Percentiles rank a stretch among this genome's conserved stretches.
Conservation (phyloP, 2,329 filamentous ascomycete genomes). For the Fusarium nematophilum region DNA sequence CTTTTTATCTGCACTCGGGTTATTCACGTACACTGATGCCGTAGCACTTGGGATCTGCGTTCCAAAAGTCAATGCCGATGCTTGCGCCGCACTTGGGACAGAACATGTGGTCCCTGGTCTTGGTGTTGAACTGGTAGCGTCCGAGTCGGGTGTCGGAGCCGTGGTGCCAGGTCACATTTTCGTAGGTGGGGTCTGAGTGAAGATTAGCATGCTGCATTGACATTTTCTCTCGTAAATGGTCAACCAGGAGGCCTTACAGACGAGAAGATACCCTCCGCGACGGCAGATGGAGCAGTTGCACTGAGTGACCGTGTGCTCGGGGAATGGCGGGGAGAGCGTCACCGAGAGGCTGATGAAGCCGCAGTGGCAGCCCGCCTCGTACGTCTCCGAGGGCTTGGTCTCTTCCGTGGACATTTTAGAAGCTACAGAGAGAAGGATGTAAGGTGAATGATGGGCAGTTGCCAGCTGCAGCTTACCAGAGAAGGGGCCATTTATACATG, state of each 20-base stretch:
- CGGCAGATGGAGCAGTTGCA: constrained; percentile 67
- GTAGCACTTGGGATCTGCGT: constrained; percentile 46
- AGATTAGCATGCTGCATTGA: too few species aligned
- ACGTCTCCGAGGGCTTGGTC: constrained; percentile 50
- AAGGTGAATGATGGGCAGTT: background rate
- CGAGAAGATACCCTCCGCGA: constrained; percentile 62
- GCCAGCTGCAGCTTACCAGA: background rate
- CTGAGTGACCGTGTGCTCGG: constrained; percentile 56
- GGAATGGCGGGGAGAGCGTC: constrained; percentile 60
- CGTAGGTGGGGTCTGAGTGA: constrained; percentile 51
- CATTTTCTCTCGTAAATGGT: background rate
- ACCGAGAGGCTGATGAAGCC: constrained; percentile 61
- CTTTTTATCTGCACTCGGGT: background rate
- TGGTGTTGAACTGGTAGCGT: constrained; percentile 58
- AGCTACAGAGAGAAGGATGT: background rate
- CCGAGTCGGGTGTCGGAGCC: constrained; percentile 44
- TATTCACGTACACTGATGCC: constrained; percentile 58
- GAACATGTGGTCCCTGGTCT: constrained; percentile 61
- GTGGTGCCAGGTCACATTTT: constrained; percentile 57
- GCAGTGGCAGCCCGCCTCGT: constrained; percentile 65
- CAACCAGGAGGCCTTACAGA: constrained; percentile 49
- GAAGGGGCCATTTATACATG: too few species aligned
- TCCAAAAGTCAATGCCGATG: constrained; percentile 58
- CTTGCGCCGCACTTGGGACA: constrained; percentile 60
- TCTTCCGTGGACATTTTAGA: constrained; percentile 25